phyloP scores from a whole-genome alignment of 345 rosid species.

The Brassica nigra region DNA sequence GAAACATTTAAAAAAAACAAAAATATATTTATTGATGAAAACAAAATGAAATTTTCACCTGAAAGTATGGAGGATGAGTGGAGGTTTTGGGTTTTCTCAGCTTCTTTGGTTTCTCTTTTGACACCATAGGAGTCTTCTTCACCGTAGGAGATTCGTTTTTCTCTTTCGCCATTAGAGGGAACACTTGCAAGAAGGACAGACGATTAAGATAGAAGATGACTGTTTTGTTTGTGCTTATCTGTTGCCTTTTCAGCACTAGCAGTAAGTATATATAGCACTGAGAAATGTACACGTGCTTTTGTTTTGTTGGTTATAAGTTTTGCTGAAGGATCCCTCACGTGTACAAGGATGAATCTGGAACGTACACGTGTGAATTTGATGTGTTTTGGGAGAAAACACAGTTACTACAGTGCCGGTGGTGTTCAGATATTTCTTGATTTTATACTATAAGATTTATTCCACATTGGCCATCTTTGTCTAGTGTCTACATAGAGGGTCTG shows the following conservation, averaged over 20 bases:
- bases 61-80: slow-evolving; percentile 79
- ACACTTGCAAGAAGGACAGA: neutral
- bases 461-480: neutral
- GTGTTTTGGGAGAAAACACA: slow-evolving; percentile 10
- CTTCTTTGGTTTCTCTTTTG: slow-evolving; percentile 52
- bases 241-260: neutral
- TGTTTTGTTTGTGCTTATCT: neutral
- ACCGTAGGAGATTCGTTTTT: slow-evolving; percentile 40
- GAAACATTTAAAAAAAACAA: neutral
- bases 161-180: slow-evolving; percentile 36
- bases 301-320: neutral
- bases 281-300: slow-evolving; percentile 8
- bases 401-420: neutral
- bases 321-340: slow-evolving; percentile 49
- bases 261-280: slow-evolving; percentile 43
- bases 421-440: neutral
- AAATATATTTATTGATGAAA: neutral
- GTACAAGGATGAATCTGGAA: slow-evolving; percentile 35
- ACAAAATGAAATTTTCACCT: slow-evolving; percentile 42
- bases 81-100: slow-evolving; percentile 47
- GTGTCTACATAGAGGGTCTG: neutral
- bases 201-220: neutral
- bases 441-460: neutral
- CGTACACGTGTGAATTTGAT: slow-evolving; percentile 49
- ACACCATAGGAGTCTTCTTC: slow-evolving; percentile 42